These are phyloP conservation scores for Colletotrichum brevisporum DNA, from an alignment of 2,329 filamentous ascomycete genomes.

Conservation along the genomic window DNA sequence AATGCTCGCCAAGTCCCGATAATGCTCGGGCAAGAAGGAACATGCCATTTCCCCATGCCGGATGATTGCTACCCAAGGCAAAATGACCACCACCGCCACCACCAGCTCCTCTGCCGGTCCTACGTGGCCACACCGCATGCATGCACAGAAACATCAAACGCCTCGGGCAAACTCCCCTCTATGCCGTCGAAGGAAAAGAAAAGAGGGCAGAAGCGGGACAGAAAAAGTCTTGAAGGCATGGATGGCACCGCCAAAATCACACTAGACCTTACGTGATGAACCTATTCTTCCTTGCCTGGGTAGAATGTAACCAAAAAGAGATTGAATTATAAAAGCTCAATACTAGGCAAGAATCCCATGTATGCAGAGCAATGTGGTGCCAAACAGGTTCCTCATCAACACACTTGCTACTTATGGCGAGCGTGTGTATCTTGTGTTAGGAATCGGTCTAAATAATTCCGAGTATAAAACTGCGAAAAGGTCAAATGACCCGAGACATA, in stretches of 20 bases:
- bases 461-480: too few relatives aligned
- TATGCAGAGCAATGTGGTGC: too few relatives aligned
- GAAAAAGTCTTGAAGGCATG: background rate
- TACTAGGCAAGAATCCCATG: too few relatives aligned
- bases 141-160: constrained; percentile 23
- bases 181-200: background rate
- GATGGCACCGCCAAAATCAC: background rate
- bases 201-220: background rate
- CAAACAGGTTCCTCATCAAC: too few relatives aligned
- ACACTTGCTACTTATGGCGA: too few relatives aligned
- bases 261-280: too few relatives aligned
- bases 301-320: too few relatives aligned
- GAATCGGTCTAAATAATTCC: too few relatives aligned
- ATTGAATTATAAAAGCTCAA: too few relatives aligned
- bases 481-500: too few relatives aligned
- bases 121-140: constrained; percentile 4
- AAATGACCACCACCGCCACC: background rate
- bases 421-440: too few relatives aligned
- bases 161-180: background rate
- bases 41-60: constrained; percentile 10
- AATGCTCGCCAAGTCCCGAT: background rate
- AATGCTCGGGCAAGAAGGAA: constrained; percentile 1
- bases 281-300: too few relatives aligned
- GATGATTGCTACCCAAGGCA: constrained; percentile 1
- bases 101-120: constrained; percentile 2